phyloP scores from a whole-genome alignment of 352 stramenopile species.

The Phytopythium sindhum region DNA sequence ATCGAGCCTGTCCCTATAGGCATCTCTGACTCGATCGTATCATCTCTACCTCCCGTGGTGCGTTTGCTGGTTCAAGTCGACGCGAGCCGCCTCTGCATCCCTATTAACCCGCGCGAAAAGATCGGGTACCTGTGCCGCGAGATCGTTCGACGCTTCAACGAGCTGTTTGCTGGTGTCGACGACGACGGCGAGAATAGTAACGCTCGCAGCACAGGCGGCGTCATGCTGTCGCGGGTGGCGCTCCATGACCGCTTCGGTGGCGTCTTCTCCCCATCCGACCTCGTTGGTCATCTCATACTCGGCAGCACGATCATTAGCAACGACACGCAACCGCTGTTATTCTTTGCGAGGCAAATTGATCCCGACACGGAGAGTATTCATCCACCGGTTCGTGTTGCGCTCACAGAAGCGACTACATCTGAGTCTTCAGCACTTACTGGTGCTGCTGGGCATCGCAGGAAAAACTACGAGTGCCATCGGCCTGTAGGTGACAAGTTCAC shows the following conservation, averaged over 20 bases:
- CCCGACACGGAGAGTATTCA: neutral
- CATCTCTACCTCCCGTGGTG: conserved; percentile 34
- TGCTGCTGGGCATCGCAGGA: neutral
- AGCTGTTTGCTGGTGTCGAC: conserved; percentile 32
- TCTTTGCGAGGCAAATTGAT: conserved; percentile 6
- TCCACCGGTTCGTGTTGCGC: neutral
- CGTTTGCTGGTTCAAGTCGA: conserved; percentile 53
- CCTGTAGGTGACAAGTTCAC: conserved; percentile 14
- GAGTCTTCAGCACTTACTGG: neutral
- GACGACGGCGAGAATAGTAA: neutral
- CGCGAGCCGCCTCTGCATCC: conserved; percentile 48
- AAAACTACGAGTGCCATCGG: neutral
- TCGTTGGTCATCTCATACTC: conserved; percentile 1
- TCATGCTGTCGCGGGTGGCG: conserved; percentile 29
- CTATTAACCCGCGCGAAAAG: conserved; percentile 47
- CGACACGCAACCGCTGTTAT: neutral
- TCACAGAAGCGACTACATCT: neutral
- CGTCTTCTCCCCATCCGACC: conserved; percentile 43
- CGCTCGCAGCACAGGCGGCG: neutral
- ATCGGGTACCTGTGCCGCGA: conserved; percentile 44
- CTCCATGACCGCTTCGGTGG: conserved; percentile 58
- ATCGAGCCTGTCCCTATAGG: neutral
- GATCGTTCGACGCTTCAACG: conserved; percentile 60
- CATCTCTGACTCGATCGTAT: conserved; percentile 13
- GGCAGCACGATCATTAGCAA: neutral